A percentile compares a stretch with the other conserved stretches of the same genome.
These are phyloP conservation scores for Capronia americana DNA, from an alignment of 2,329 filamentous ascomycete species.

Conservation along the genomic window DNA sequence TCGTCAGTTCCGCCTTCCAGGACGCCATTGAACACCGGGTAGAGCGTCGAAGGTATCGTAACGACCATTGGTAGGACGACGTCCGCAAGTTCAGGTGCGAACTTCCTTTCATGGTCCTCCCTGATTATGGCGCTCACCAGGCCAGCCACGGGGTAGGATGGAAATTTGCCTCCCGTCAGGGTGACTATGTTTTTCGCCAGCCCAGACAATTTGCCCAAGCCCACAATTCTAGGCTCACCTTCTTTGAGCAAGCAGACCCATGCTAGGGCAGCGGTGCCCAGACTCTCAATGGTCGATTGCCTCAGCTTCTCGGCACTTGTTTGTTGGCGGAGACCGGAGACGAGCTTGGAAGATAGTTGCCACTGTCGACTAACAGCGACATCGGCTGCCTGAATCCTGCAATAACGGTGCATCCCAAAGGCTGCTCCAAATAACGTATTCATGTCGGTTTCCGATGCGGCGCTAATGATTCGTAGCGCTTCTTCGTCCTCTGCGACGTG, in stretches of 20 bases:
- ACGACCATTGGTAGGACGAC: constrained; percentile 17
- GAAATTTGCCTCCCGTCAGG: neutral
- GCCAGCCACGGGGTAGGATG: constrained; percentile 10
- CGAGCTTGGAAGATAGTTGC: constrained; percentile 21
- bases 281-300: constrained; percentile 9
- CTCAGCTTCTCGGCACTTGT: neutral
- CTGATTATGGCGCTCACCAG: constrained; percentile 21
- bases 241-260: constrained; percentile 23
- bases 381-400: constrained; percentile 24
- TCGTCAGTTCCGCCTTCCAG: neutral
- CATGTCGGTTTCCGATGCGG: constrained; percentile 16
- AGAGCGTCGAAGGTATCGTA: constrained; percentile 3
- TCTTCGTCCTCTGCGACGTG: constrained; percentile 19
- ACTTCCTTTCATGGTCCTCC: constrained; percentile 26
- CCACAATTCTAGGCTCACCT: constrained; percentile 25
- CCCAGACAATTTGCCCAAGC: constrained; percentile 22
- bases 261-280: constrained; percentile 21
- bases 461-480: constrained; percentile 8
- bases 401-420: constrained; percentile 17
- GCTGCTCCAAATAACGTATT: constrained; percentile 15
- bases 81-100: constrained; percentile 18
- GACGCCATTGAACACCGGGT: neutral
- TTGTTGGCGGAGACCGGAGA: neutral
- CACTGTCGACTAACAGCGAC: constrained; percentile 26
- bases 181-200: constrained; percentile 13